Evolutionary conservation across 2,329 filamentous ascomycete species (phyloP), one percentile per base, ranked within the genome.

Genomic region (Lasiodiplodia citricola): DNA sequence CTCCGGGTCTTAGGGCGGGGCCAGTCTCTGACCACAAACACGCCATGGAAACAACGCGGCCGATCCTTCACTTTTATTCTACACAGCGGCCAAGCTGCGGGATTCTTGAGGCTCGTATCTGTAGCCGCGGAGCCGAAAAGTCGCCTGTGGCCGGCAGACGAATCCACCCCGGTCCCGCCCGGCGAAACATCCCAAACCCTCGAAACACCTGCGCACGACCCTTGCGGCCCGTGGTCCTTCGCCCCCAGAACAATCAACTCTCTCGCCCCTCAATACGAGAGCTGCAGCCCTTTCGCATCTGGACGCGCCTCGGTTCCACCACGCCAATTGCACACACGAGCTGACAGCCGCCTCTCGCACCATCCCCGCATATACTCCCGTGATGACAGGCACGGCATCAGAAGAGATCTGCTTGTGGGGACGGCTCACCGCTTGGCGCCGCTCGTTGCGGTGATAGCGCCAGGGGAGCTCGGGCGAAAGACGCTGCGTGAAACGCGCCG

Each of bases 401-500:
- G 14, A 21, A 52, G 18, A 51, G 25, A 37, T 35, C 41, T 60
- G 41, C 41, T n/a, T 35, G 58, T 51, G 28, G 44, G 38, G 60
- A 25, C 60, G 60, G 44, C 58, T 37, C 16, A 8, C 25, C 13
- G 37, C 58, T 63, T 63, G 44, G 60, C 47, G 21, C 4, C 2
- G 25, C 58, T 35, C 41, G 10, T 63, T n/a, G 58, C 41, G 41
- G 58, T n/a, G 44, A 35, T 63, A 47, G 60, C 47, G 31, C 51
- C 60, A 64, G 47, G 60, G 60, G 60, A 47, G 44, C 38, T 10
- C 44, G 58, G 25, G 58, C 57, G 55, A 13, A 28, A 47, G 23
- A 58, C 23, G 41, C 44, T 47, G 58, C 60, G 38, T 64, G 60
- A 64, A 64, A 64, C 60, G 47, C 60, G 60, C 47, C 31, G 47